phyloP scores from a whole-genome alignment of 2,329 filamentous ascomycete genomes.

The Domatiomyces globalis region DNA sequence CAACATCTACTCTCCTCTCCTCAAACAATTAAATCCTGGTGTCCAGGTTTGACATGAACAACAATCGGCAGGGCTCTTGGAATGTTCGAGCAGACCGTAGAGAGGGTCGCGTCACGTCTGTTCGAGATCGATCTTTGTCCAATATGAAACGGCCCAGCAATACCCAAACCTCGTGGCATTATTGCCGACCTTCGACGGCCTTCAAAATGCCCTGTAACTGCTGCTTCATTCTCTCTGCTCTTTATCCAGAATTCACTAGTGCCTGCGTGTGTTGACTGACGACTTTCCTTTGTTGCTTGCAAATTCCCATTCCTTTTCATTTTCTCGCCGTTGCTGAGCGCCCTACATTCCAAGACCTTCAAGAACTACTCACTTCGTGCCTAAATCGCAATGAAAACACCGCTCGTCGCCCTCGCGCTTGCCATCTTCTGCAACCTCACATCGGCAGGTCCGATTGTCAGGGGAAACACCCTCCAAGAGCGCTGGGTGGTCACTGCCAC shows the following conservation, averaged over 20 bases:
- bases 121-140: neutral
- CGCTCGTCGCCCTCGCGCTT: conserved; percentile 2
- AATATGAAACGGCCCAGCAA: neutral
- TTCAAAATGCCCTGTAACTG: neutral
- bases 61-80: too few species aligned
- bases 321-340: neutral
- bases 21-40: neutral
- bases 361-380: neutral
- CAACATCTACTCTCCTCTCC: neutral
- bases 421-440: conserved; percentile 4
- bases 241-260: neutral
- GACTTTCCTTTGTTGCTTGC: neutral
- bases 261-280: neutral
- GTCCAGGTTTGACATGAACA: neutral
- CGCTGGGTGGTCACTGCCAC: conserved; percentile 6
- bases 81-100: too few species aligned
- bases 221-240: neutral
- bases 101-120: too few species aligned
- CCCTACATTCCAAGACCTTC: neutral
- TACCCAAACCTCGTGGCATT: neutral
- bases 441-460: conserved; percentile 16
- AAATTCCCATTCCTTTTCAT: neutral
- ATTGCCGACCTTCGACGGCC: neutral
- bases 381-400: conserved; percentile 2
- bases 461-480: conserved; percentile 7